Conservation (phyloP, 768 basidiomycete genomes). For the Tricholoma sp. region DNA sequence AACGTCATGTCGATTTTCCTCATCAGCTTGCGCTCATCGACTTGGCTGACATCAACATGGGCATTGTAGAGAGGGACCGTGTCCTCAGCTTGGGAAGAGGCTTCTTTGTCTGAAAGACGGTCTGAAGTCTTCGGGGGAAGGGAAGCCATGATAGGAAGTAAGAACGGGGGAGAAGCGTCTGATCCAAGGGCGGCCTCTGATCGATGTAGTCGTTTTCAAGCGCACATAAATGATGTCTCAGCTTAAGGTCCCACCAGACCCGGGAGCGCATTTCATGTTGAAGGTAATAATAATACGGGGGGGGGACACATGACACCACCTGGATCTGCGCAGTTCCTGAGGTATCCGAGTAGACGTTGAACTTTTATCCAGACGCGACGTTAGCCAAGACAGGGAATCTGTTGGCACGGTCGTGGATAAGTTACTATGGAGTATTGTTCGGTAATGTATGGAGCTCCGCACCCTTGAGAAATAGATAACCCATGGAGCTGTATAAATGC, state of each 20-base stretch:
- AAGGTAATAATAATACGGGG: neutral
- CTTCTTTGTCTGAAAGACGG: conserved; percentile 25
- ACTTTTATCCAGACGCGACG: neutral
- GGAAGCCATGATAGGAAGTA: conserved; percentile 1
- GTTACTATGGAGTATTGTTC: neutral
- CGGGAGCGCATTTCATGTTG: neutral
- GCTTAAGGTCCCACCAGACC: neutral
- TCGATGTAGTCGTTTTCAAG: neutral
- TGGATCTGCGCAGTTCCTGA: neutral
- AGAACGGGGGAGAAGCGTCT: neutral
- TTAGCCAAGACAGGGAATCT: neutral
- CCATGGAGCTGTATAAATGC: neutral
- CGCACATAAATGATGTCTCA: neutral
- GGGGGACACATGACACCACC: neutral
- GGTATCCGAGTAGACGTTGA: neutral
- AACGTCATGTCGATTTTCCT: conserved; percentile 66
- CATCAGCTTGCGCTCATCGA: conserved; percentile 67
- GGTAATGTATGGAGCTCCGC: neutral
- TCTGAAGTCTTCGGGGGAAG: conserved; percentile 10
- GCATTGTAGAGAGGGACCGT: conserved; percentile 33
- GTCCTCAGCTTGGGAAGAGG: conserved; percentile 19
- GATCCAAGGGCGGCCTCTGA: neutral
- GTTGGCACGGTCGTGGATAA: neutral
- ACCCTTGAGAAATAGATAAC: neutral
- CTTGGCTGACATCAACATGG: conserved; percentile 50